Base-by-base conservation (phyloP, 192 early-diverging fungal genomes). In the Backusella tarrabulga region DNA sequence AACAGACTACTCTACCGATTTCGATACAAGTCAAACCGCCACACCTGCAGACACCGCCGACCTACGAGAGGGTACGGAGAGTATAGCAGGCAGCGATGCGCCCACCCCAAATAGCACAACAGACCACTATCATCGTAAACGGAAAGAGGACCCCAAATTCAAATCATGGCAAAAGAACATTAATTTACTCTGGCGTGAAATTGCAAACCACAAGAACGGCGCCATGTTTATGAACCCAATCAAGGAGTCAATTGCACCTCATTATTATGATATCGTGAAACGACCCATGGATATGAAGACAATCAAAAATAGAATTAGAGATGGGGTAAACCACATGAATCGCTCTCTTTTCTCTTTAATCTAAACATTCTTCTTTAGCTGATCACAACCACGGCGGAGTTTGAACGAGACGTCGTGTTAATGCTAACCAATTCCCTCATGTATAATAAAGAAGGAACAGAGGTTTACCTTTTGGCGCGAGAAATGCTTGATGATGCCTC, bases 341-440 rank as follows among this genome's bases (percentile, higher is more conserved):
- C 9, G 17, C 4, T 14, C 44, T 19, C n/a, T 46, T 34, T 3
- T 40, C 14, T 71, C 4, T 42, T 42, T 38, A 0, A 23, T 35
- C 8, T 23, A 19, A 36, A 15, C 42, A 56, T n/a, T 23, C n/a
- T 79, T 67, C 46, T 50, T 66, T 83, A 93, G 91, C 85, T 88
- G 54, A 94, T 94, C 15, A 86, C 85, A 8, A 93, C 92, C n/a
- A 96, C 96, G 0, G 85, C 89, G 42, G 91, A 96, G 81, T 96
- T 98, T 75, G 93, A 98, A 78, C 88, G 95, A n/a, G 97, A 97
- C 75, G 80, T 97, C 7, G 82, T 98, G 77, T 87, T 94, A 32
- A 95, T 97, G 92, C 87, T 96, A 26, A 88, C 91, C 77, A 98
- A 98, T 78, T 91, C 95, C 14, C 78, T 96, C 66, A 95, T 98